Percentiles rank a stretch among this genome's conserved stretches.
Conservation (phyloP, 495 filamentous ascomycete species). For the Penicillium maclennaniae region DNA sequence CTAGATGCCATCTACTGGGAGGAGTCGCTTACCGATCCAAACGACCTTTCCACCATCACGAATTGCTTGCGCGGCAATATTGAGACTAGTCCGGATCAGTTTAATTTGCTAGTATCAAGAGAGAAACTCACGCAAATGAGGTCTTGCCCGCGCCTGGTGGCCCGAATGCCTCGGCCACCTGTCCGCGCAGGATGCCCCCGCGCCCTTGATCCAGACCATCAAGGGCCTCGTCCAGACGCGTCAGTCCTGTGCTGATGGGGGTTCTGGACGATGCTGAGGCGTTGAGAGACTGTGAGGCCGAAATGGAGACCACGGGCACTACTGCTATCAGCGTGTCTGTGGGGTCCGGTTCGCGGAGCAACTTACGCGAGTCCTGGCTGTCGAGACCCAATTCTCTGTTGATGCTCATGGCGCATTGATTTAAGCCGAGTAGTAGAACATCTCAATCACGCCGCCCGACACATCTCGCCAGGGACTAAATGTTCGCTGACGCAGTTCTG, state of each 20-base stretch:
- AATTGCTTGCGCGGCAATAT: slow-evolving; percentile 62
- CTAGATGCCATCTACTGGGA: not conserved
- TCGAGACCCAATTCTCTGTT: slow-evolving; percentile 30
- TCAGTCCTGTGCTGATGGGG: slow-evolving; percentile 64
- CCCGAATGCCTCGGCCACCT: slow-evolving; percentile 85
- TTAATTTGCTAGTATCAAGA: not conserved
- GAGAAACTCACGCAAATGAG: slow-evolving; percentile 60
- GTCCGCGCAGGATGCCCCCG: slow-evolving; percentile 57
- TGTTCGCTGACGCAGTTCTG: not conserved
- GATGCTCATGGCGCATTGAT: slow-evolving; percentile 21
- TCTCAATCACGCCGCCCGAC: not conserved
- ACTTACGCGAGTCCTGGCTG: slow-evolving; percentile 30
- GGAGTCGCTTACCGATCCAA: slow-evolving; percentile 73
- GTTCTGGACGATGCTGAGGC: slow-evolving; percentile 48
- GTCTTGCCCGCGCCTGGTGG: slow-evolving; percentile 90
- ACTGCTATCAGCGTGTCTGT: not conserved
- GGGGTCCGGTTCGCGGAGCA: not conserved
- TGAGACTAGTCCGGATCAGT: slow-evolving; percentile 50
- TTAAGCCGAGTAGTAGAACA: not conserved
- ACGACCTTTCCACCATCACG: slow-evolving; percentile 60
- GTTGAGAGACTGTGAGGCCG: slow-evolving; percentile 78
- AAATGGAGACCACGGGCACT: slow-evolving; percentile 75
- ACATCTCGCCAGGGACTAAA: no score
- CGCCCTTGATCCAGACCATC: slow-evolving; percentile 8
- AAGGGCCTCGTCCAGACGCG: slow-evolving; percentile 56